These are phyloP conservation scores for Tetracladium marchalianum DNA, from an alignment of 495 filamentous ascomycete species.

Conservation along the genomic window DNA sequence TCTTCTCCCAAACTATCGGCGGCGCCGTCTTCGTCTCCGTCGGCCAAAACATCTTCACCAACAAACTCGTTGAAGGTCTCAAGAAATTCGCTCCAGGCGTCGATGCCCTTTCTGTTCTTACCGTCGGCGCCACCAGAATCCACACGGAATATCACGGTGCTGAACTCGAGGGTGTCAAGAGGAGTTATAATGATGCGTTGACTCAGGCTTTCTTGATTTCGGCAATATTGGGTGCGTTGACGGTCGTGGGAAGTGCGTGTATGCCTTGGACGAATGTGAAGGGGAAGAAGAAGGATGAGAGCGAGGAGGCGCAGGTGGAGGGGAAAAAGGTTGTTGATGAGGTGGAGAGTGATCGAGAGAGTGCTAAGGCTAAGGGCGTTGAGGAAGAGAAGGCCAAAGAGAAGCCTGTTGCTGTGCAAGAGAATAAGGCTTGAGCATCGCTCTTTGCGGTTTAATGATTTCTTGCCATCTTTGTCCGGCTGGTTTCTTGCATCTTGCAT, in stretches of 20 bases:
- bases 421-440: too few relatives aligned
- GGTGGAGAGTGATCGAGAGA: too few relatives aligned
- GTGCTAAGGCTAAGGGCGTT: too few relatives aligned
- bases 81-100: conserved; percentile 29
- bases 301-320: conserved; percentile 2
- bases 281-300: conserved; percentile 66
- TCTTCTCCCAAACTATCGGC: conserved; percentile 34
- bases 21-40: conserved; percentile 37
- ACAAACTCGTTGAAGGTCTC: conserved; percentile 29
- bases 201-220: conserved; percentile 59
- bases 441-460: too few relatives aligned
- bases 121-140: conserved; percentile 42
- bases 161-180: conserved; percentile 42
- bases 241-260: conserved; percentile 47
- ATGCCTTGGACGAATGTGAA: conserved; percentile 83
- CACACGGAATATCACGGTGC: conserved; percentile 32
- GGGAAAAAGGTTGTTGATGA: too few relatives aligned
- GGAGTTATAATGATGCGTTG: conserved; percentile 63
- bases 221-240: conserved; percentile 50
- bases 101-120: conserved; percentile 30
- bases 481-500: too few relatives aligned
- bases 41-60: conserved; percentile 38
- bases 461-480: too few relatives aligned
- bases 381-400: too few relatives aligned
- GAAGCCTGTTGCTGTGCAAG: too few relatives aligned